Evolutionary conservation across 345 rosid species (phyloP).

Genomic region (Gossypium bickii): DNA sequence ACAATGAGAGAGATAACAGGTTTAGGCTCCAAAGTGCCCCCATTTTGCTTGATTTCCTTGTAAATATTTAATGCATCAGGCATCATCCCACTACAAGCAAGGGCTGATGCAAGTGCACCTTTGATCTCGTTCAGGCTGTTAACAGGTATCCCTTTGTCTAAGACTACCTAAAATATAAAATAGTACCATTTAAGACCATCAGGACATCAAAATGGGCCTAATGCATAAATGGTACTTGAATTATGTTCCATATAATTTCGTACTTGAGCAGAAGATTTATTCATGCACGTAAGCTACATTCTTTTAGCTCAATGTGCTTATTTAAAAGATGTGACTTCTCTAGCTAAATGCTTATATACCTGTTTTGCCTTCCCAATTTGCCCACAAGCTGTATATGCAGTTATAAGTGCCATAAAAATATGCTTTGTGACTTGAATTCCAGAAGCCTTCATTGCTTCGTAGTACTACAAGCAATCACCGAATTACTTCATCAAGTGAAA

Average conservation of each 20-base stretch:
- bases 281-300: neutral
- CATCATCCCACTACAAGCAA: constrained; percentile 59
- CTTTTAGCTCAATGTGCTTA: neutral
- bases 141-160: constrained; percentile 39
- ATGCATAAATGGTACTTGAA: constrained; percentile 1
- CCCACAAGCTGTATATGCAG: constrained; percentile 68
- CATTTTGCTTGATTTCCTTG: constrained; percentile 57
- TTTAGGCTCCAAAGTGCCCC: constrained; percentile 53
- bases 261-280: neutral
- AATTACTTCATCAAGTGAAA: constrained; percentile 7
- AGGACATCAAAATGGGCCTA: neutral
- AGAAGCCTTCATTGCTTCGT: constrained; percentile 36
- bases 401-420: constrained; percentile 60
- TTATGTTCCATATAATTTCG: neutral
- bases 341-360: constrained; percentile 37
- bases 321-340: neutral
- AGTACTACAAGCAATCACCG: constrained; percentile 42
- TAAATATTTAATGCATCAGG: constrained; percentile 61
- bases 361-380: constrained; percentile 77
- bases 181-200: neutral
- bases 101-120: constrained; percentile 57
- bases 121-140: constrained; percentile 50
- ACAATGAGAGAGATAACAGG: constrained; percentile 64
- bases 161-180: constrained; percentile 45
- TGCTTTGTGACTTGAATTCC: constrained; percentile 52